Evolutionary conservation across 2,329 filamentous ascomycete genomes (phyloP), one percentile per base, ranked within the genome.

Genomic region (Amauroascus niger): DNA sequence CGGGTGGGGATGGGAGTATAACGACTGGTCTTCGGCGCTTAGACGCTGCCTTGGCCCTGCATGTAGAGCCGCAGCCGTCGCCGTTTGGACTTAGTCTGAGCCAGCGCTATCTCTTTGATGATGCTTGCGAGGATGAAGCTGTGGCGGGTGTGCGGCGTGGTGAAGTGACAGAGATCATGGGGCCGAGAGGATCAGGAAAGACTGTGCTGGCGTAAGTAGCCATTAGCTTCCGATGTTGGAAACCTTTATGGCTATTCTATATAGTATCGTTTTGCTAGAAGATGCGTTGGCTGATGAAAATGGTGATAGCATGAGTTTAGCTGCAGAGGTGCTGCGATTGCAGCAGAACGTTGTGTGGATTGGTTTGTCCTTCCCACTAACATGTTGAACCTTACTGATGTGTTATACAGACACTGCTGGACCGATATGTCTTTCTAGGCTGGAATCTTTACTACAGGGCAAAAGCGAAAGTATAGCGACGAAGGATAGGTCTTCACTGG

Each of bases 161-260:
- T 13, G 86, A 88, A 66, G 77, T 95, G 40, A 87, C 86, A 2
- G 91, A 97, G 69, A 73, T 95, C 48, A 95, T 87, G 79, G 91
- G 91, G 0, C 88, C 90, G 9, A 85, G 88, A 7, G 90, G 89
- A 1, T 80, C 80, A 24, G 91, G 90, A 28, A 96, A 95, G 75
- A 95, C 88, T 3, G 77, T 84, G 11, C 74, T 96, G 61, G 86
- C 84, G 86, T 91, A 75, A 71, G 80, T 71, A 18, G 6, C 28
- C 28, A 28, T 18, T n/a, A 24, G 2, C 11, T n/a, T 46, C 55
- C 26, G 8, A 43, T 18, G 20, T 50, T 32, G 24, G 11, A 40
- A 7, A 11, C 14, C 16, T 24, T 22, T 39, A 11, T n/a, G 41
- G 11, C 14, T 51, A 6, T 24, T 39, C 11, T 39, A 28, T 11